phyloP scores from a whole-genome alignment of 2,329 filamentous ascomycete genomes.

The Cladosporium sp. region DNA sequence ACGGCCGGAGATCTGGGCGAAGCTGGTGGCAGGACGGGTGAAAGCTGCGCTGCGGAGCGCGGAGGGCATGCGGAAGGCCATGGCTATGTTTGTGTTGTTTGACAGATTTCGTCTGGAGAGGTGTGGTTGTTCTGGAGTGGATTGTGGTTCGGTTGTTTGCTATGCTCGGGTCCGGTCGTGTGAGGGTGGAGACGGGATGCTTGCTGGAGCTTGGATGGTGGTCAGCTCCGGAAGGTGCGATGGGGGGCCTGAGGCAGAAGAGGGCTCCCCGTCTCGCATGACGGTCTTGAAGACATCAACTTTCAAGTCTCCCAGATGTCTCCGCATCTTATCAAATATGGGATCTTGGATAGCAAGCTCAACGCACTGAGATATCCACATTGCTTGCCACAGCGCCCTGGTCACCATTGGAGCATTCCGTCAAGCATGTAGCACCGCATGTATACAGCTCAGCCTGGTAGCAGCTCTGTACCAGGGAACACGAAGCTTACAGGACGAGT shows the following conservation, averaged over 20 bases:
- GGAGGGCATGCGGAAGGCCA: conserved; percentile 48
- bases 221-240: neutral
- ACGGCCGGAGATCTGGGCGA: conserved; percentile 8
- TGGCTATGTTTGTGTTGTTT: conserved; percentile 28
- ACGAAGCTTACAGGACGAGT: no score
- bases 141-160: neutral
- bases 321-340: no score
- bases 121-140: neutral
- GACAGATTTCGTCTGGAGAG: neutral
- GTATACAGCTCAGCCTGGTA: no score
- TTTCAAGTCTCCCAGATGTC: no score
- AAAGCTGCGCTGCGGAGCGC: conserved; percentile 36
- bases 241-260: neutral
- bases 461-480: no score
- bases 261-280: no score
- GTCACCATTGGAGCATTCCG: no score
- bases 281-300: no score
- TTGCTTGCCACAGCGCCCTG: no score
- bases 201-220: conserved; percentile 4
- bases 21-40: conserved; percentile 21
- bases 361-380: no score
- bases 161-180: conserved; percentile 1
- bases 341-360: no score
- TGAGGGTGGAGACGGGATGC: conserved; percentile 1
- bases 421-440: no score